phyloP scores from a whole-genome alignment of 805 yeast species.

The Yarrowia phangngaensis region DNA sequence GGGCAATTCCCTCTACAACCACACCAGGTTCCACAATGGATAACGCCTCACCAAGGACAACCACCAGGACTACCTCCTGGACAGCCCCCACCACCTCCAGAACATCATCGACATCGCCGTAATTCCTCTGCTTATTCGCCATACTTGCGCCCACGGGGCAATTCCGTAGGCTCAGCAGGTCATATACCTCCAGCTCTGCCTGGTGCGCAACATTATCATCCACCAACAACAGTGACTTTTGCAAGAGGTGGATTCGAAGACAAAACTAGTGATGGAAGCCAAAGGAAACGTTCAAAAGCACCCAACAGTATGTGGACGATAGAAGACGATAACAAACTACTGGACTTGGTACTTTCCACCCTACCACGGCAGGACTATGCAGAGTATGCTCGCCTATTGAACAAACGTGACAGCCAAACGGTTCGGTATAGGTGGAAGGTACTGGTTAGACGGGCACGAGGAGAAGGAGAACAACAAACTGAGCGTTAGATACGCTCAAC shows the following conservation, averaged over 20 bases:
- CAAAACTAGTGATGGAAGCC: conserved; percentile 21
- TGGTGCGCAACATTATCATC: background rate
- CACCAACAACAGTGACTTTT: conserved; percentile 14
- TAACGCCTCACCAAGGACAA: conserved; percentile 19
- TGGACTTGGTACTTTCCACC: conserved; percentile 38
- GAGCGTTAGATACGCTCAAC: background rate
- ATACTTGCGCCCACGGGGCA: conserved; percentile 19
- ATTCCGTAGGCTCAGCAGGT: conserved; percentile 23
- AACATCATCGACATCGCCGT: conserved; percentile 15
- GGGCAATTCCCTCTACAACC: conserved; percentile 13
- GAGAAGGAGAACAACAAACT: conserved; percentile 31
- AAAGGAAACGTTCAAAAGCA: conserved; percentile 35
- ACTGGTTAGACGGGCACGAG: conserved; percentile 37
- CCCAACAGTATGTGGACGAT: conserved; percentile 39
- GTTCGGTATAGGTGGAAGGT: conserved; percentile 41
- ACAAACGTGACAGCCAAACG: conserved; percentile 40
- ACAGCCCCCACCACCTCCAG: conserved; percentile 13
- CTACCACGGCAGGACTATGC: conserved; percentile 39
- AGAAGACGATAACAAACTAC: conserved; percentile 37
- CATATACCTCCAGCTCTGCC: background rate
- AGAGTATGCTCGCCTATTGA: conserved; percentile 37
- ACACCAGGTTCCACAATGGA: conserved; percentile 22
- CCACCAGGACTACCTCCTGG: conserved; percentile 19
- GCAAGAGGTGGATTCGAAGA: conserved; percentile 19
- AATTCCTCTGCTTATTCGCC: conserved; percentile 21